Base-by-base conservation (phyloP, 2,329 filamentous ascomycete genomes). In the Colletotrichum sojae region DNA sequence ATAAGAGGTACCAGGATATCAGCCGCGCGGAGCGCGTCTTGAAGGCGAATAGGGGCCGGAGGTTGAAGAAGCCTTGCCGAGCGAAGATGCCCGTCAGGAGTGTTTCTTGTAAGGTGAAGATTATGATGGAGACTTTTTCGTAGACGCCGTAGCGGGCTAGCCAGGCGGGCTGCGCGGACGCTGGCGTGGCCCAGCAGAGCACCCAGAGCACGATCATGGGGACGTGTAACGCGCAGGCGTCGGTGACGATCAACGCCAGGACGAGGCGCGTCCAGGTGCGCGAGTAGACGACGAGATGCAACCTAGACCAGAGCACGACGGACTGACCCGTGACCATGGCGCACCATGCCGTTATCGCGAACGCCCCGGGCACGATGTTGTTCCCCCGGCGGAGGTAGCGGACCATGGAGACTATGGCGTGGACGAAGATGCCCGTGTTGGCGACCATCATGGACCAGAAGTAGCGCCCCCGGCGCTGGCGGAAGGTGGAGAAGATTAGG, bases 101-200 rank as follows among this genome's bases (percentile, higher is more conserved):
- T 59, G 85, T 81, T 69, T 89, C 87, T 72, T 89, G 87, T 15
- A 88, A 59, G 72, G 84, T 87, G 73, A 89, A 89, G 5, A 85
- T 78, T 3, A 84, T 85, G 76, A 89, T 85, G 72, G 89, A 86
- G 18, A 88, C 81, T 74, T 85, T 85, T 72, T 89, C 87, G 78
- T 86, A 77, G 56, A 85, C 75, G 13, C 81, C 80, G 68, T 86
- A 87, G 2, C 53, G 58, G 52, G 69, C 36, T 16, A 71, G 27
- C 55, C 66, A 71, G 25, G 1, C 63, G 22, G 6, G 16, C 51
- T 43, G 71, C 25, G 74, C 78, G 75, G 46, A 20, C 13, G 9
- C 8, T 25, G 66, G 66, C 4, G 74, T 71, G 6, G 77, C 75
- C 63, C 65, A 63, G 13, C 81, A 76, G 40, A 80, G 84, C 57